Evolutionary conservation across 2,329 filamentous ascomycete species (phyloP).

Genomic region (Alternaria panax): DNA sequence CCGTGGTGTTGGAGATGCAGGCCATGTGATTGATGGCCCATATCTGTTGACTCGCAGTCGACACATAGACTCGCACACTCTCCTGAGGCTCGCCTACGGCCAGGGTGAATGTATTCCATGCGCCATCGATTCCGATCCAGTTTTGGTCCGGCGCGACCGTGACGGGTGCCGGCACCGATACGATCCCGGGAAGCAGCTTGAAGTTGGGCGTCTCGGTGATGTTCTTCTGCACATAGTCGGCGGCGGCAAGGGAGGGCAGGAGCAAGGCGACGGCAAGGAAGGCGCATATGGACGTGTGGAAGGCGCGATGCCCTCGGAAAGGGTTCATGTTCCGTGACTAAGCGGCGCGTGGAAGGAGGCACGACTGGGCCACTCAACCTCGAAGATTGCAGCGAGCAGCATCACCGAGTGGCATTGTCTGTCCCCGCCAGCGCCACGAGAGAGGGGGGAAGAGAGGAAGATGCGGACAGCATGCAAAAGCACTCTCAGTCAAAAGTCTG

Average conservation of each 20-base stretch:
- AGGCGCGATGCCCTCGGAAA: conserved; percentile 26
- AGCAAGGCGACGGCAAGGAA: conserved; percentile 24
- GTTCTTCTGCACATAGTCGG: conserved; percentile 32
- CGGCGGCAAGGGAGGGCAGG: conserved; percentile 29
- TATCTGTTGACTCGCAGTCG: conserved; percentile 73
- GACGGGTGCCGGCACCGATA: conserved; percentile 41
- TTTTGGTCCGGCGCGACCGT: conserved; percentile 47
- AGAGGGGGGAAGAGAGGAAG: conserved; percentile 16
- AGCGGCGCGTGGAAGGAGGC: conserved; percentile 26
- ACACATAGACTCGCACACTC: conserved; percentile 65
- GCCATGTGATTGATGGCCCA: conserved; percentile 64
- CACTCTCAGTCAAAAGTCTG: conserved; percentile 18
- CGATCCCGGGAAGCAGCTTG: conserved; percentile 24
- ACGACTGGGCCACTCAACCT: conserved; percentile 33
- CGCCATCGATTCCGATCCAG: conserved; percentile 49
- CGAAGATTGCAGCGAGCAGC: conserved; percentile 28
- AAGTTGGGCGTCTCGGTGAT: conserved; percentile 29
- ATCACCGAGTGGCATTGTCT: conserved; percentile 38
- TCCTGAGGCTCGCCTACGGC: conserved; percentile 63
- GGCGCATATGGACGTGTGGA: conserved; percentile 21
- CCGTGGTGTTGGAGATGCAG: conserved; percentile 32
- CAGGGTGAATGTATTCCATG: conserved; percentile 74
- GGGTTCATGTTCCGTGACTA: conserved; percentile 36
- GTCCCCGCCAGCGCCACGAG: conserved; percentile 23
- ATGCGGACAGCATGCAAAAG: conserved; percentile 17